phyloP scores from a whole-genome alignment of 176 grass and related monocot genomes.

The Phyllostachys edulis region DNA sequence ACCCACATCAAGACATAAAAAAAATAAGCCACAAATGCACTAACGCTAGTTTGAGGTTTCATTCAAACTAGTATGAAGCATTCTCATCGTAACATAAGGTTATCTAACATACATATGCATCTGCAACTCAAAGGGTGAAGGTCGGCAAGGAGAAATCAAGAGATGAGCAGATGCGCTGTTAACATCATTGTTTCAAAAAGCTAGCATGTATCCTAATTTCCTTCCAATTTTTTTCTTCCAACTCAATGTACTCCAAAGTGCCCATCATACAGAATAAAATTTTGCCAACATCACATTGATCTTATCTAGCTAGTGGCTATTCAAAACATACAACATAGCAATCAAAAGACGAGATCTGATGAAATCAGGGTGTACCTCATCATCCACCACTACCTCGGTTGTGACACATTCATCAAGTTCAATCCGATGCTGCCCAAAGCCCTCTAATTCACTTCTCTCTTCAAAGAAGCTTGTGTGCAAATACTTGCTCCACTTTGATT shows the following conservation, averaged over 20 bases:
- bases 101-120: background rate
- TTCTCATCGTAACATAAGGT: background rate
- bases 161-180: background rate
- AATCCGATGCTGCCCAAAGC: conserved; percentile 9
- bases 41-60: too few relatives aligned
- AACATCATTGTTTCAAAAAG: conserved; percentile 3
- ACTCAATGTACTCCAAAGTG: conserved; percentile 10
- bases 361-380: conserved; percentile 91
- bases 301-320: conserved; percentile 10
- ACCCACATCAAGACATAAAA: too few relatives aligned
- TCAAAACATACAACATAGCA: background rate
- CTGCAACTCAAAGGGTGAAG: conserved; percentile 1
- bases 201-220: conserved; percentile 1
- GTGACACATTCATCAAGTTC: conserved; percentile 18
- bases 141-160: background rate
- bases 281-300: conserved; percentile 19
- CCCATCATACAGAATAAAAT: background rate
- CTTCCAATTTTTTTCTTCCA: background rate
- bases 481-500: conserved; percentile 58
- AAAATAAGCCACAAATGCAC: too few relatives aligned
- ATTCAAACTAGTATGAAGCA: background rate
- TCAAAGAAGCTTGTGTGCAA: conserved; percentile 41
- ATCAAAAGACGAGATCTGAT: conserved; percentile 24
- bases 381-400: conserved; percentile 49
- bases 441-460: conserved; percentile 12